These are phyloP conservation scores for Fusarium subglutinans DNA, from an alignment of 2,329 filamentous ascomycete species.

Conservation along the genomic window DNA sequence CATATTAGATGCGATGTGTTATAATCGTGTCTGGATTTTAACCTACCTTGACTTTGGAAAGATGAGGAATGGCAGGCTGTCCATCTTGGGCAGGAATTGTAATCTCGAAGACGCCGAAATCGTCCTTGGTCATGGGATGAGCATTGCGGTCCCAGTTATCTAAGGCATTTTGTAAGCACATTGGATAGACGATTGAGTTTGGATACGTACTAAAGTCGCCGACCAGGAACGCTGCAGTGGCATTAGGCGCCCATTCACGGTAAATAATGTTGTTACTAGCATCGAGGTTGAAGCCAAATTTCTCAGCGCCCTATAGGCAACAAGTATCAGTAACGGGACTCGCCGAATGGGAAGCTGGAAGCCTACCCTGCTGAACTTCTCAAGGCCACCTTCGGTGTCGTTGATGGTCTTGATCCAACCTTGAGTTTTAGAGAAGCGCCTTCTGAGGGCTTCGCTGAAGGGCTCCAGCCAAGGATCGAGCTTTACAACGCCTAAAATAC, in stretches of 20 bases:
- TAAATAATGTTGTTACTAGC: slow-evolving; percentile 87
- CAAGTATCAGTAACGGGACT: slow-evolving; percentile 3
- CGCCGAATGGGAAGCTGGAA: background rate
- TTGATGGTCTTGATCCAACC: slow-evolving; percentile 88
- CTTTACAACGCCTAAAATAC: slow-evolving; percentile 76
- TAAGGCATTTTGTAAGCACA: slow-evolving; percentile 51
- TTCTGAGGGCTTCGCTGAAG: slow-evolving; percentile 79
- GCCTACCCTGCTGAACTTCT: slow-evolving; percentile 87
- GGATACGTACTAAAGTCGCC: slow-evolving; percentile 86
- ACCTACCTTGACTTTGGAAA: slow-evolving; percentile 92
- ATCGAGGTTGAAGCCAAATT: slow-evolving; percentile 84
- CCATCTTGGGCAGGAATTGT: slow-evolving; percentile 77
- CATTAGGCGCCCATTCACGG: slow-evolving; percentile 96
- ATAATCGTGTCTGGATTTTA: background rate
- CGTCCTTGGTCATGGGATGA: slow-evolving; percentile 86
- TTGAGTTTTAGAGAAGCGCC: slow-evolving; percentile 81
- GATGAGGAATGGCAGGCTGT: slow-evolving; percentile 83
- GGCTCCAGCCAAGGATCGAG: slow-evolving; percentile 91
- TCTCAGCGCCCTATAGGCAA: slow-evolving; percentile 76
- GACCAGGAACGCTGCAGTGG: slow-evolving; percentile 82
- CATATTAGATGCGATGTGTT: slow-evolving; percentile 3
- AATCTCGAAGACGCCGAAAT: slow-evolving; percentile 89
- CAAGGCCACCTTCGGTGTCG: slow-evolving; percentile 84
- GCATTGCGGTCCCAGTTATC: slow-evolving; percentile 87
- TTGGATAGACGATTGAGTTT: background rate